Percentiles rank a stretch among this genome's conserved stretches.
Evolutionary conservation across 2,329 filamentous ascomycete species (phyloP).

Genomic region (Aspergillus clavatus): DNA sequence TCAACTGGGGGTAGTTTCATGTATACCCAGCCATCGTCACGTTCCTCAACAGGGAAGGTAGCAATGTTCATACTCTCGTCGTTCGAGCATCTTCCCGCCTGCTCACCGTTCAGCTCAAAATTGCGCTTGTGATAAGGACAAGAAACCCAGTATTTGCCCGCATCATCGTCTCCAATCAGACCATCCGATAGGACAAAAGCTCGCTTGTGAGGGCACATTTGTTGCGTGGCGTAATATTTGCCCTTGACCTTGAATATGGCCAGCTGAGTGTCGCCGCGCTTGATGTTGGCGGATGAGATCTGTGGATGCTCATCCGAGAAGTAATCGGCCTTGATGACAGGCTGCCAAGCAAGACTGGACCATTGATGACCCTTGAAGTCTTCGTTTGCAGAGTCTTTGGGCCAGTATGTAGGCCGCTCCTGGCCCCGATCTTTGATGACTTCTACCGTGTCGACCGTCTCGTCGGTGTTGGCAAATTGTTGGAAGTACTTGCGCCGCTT

Average conservation of each 20-base stretch:
- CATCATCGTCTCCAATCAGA: conserved; percentile 60
- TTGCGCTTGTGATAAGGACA: conserved; percentile 90
- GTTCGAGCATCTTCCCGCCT: conserved; percentile 67
- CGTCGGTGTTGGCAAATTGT: conserved; percentile 79
- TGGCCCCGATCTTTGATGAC: conserved; percentile 68
- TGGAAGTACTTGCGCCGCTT: conserved; percentile 64
- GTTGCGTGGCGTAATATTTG: conserved; percentile 77
- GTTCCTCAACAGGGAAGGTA: conserved; percentile 71
- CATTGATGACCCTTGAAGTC: conserved; percentile 69
- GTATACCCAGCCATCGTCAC: conserved; percentile 73
- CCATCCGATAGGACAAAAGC: conserved; percentile 86
- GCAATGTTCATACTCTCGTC: conserved; percentile 74
- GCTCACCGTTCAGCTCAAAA: conserved; percentile 65
- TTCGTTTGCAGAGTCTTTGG: conserved; percentile 59
- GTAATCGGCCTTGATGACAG: conserved; percentile 64
- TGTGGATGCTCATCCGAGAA: conserved; percentile 68
- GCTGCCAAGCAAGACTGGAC: conserved; percentile 69
- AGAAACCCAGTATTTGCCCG: conserved; percentile 72
- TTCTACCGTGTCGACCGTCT: conserved; percentile 66
- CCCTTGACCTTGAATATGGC: conserved; percentile 80
- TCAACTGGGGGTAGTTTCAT: conserved; percentile 73
- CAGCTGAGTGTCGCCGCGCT: conserved; percentile 82
- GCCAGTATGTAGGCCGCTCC: conserved; percentile 70
- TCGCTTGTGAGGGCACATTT: conserved; percentile 92
- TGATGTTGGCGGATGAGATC: conserved; percentile 66